Percentiles rank a stretch among this genome's conserved stretches.
These are phyloP conservation scores for Hypsizygus marmoreus DNA, from an alignment of 768 basidiomycete species.

Conservation along the genomic window DNA sequence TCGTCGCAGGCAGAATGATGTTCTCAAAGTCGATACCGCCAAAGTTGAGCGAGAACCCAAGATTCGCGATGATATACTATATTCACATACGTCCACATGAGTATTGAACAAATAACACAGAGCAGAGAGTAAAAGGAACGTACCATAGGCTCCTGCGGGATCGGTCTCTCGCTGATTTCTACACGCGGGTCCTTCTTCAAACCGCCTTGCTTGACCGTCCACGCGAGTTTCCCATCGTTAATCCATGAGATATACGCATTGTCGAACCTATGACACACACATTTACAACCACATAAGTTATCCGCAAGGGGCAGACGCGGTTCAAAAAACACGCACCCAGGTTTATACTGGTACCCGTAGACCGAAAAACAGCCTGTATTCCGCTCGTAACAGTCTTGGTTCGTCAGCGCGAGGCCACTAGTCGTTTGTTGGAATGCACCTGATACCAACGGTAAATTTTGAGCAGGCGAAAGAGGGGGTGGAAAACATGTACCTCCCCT, in stretches of 20 bases:
- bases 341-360: constrained; percentile 52
- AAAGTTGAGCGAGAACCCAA: constrained; percentile 71
- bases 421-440: constrained; percentile 73
- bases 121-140: constrained; percentile 7
- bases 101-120: constrained; percentile 29
- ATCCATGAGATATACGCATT: constrained; percentile 66
- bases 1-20: constrained; percentile 54
- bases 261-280: constrained; percentile 35
- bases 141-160: constrained; percentile 76
- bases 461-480: constrained; percentile 40
- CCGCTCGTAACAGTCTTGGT: constrained; percentile 66
- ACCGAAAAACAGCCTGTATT: constrained; percentile 30
- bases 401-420: constrained; percentile 61
- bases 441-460: constrained; percentile 18
- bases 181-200: constrained; percentile 51
- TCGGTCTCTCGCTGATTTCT: constrained; percentile 57
- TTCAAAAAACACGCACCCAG: constrained; percentile 38
- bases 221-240: constrained; percentile 48
- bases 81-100: background rate
- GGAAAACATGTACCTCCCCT: constrained; percentile 62
- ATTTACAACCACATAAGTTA: constrained; percentile 13
- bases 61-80: constrained; percentile 72
- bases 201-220: constrained; percentile 53
- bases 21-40: constrained; percentile 62
- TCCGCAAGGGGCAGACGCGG: constrained; percentile 31